Percentiles rank a stretch among this genome's conserved stretches.
These are phyloP conservation scores for Pseudocercospora vitis DNA, from an alignment of 2,329 filamentous ascomycete genomes.

Conservation along the genomic window DNA sequence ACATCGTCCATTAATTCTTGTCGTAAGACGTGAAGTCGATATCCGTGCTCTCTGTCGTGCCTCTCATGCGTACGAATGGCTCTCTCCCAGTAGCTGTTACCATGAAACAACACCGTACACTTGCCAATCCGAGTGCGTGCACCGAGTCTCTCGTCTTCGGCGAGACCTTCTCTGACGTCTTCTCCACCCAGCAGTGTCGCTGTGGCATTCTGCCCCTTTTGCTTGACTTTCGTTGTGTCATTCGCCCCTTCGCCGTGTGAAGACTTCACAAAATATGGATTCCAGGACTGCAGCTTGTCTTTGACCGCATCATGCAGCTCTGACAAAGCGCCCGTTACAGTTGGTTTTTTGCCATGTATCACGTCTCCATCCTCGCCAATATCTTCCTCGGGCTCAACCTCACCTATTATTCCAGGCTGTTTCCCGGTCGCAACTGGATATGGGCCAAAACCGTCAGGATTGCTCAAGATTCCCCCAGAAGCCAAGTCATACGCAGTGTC, in stretches of 20 bases:
- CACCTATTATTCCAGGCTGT: conserved; percentile 25
- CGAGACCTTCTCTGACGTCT: conserved; percentile 29
- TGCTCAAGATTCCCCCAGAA: conserved; percentile 27
- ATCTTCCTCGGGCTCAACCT: conserved; percentile 21
- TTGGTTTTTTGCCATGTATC: conserved; percentile 23
- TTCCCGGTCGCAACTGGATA: not conserved
- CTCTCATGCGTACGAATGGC: conserved; percentile 44
- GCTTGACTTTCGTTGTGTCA: not conserved
- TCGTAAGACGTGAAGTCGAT: conserved; percentile 46
- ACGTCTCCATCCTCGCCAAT: conserved; percentile 8
- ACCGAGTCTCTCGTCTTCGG: conserved; percentile 33
- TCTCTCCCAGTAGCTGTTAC: conserved; percentile 43
- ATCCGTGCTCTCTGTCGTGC: conserved; percentile 45
- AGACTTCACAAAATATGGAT: conserved; percentile 24
- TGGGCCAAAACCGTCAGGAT: conserved; percentile 28
- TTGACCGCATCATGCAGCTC: conserved; percentile 38
- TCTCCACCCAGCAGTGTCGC: conserved; percentile 20
- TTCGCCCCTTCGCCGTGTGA: not conserved
- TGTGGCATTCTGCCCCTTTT: conserved; percentile 8
- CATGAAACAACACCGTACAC: conserved; percentile 43
- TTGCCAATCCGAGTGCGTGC: conserved; percentile 40
- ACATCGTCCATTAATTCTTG: conserved; percentile 45
- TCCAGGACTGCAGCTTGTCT: conserved; percentile 36
- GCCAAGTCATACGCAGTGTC: conserved; percentile 22
- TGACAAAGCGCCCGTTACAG: conserved; percentile 36